A percentile compares a stretch with the other conserved stretches of the same genome.
phyloP scores from a whole-genome alignment of 371 early-diverging fungal species.

The Mortierella sp. region DNA sequence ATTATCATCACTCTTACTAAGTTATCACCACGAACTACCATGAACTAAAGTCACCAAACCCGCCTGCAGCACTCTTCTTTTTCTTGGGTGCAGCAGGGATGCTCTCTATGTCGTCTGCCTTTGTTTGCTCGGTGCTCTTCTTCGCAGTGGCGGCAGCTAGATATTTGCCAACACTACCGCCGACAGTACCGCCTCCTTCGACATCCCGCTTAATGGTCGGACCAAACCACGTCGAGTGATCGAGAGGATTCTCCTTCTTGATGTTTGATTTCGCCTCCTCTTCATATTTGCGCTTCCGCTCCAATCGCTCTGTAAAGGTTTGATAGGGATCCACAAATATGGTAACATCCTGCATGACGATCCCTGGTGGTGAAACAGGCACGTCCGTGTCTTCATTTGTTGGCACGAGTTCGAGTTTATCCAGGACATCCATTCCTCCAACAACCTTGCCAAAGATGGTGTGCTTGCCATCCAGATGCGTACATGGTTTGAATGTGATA shows the following conservation, averaged over 20 bases:
- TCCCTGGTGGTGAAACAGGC: slow-evolving; percentile 71
- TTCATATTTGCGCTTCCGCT: slow-evolving; percentile 64
- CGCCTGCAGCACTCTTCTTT: slow-evolving; percentile 51
- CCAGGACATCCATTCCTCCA: slow-evolving; percentile 85
- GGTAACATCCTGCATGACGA: slow-evolving; percentile 76
- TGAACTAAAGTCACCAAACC: slow-evolving; percentile 67
- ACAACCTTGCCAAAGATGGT: slow-evolving; percentile 91
- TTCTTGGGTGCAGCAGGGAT: slow-evolving; percentile 49
- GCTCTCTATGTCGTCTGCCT: slow-evolving; percentile 12
- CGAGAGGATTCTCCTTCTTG: slow-evolving; percentile 57
- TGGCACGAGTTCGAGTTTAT: slow-evolving; percentile 80
- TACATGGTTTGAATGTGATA: slow-evolving; percentile 83
- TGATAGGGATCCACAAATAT: slow-evolving; percentile 90
- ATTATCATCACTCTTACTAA: no score
- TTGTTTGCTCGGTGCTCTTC: slow-evolving; percentile 13
- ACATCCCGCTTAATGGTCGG: slow-evolving; percentile 62
- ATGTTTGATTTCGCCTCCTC: slow-evolving; percentile 60
- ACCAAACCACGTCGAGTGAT: slow-evolving; percentile 79
- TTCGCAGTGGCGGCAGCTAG: slow-evolving; percentile 56
- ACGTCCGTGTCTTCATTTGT: slow-evolving; percentile 77
- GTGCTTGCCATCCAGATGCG: slow-evolving; percentile 92
- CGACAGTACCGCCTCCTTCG: slow-evolving; percentile 33
- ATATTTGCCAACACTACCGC: slow-evolving; percentile 76
- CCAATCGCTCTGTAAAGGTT: slow-evolving; percentile 73
- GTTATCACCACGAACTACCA: slow-evolving; percentile 56